These are phyloP conservation scores for Ceratobasidium sp. DNA, from an alignment of 1,284 basidiomycete species.

Conservation along the genomic window DNA sequence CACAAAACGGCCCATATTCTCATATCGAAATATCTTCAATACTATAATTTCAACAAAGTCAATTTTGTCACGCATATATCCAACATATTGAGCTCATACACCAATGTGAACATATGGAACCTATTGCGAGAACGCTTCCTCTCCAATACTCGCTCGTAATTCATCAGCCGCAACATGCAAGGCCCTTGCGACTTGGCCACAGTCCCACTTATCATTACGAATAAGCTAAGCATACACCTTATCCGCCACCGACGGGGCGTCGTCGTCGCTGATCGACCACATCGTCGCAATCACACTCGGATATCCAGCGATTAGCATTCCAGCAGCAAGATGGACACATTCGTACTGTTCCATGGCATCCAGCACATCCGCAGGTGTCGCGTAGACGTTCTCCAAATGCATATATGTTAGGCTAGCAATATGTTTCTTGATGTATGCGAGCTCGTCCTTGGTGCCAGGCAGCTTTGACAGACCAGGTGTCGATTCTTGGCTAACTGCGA, in stretches of 20 bases:
- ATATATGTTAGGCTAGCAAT: too few species aligned
- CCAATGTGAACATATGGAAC: neutral
- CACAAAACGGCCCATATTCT: too few species aligned
- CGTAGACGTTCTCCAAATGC: too few species aligned
- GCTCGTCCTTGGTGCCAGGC: too few species aligned
- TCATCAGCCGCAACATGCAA: neutral
- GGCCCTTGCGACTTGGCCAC: neutral
- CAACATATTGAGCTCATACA: neutral
- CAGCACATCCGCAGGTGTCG: too few species aligned
- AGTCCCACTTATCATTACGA: neutral
- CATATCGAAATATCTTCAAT: too few species aligned
- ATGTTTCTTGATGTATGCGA: too few species aligned
- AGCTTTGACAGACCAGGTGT: too few species aligned
- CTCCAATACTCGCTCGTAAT: neutral
- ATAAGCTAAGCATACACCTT: slow-evolving; percentile 2
- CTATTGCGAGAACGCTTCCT: neutral
- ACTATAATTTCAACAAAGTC: too few species aligned
- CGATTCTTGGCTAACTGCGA: too few species aligned
- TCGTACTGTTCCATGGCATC: neutral
- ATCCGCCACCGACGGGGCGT: neutral
- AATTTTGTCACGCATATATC: too few species aligned
- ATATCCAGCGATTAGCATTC: slow-evolving; percentile 4
- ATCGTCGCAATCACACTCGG: neutral
- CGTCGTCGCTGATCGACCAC: slow-evolving; percentile 2
- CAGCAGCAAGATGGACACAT: slow-evolving; percentile 21